Evolutionary conservation across 2,329 filamentous ascomycete species (phyloP).

Genomic region (Paecilomyces sp.): DNA sequence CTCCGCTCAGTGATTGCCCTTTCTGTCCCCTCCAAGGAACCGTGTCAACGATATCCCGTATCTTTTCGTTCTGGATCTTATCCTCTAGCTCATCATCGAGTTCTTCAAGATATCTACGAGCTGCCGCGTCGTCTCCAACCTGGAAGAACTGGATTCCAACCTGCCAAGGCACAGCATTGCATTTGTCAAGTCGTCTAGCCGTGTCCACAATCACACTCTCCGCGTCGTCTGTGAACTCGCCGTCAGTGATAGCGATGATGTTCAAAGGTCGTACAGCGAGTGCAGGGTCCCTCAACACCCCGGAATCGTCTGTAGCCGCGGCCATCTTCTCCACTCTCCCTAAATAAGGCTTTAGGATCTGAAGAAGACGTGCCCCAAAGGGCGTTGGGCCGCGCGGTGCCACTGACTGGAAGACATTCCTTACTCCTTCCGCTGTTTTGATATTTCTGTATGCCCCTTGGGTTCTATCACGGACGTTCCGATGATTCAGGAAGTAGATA

Average conservation of each 20-base stretch:
- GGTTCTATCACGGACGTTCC: constrained; percentile 29
- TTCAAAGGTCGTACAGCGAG: constrained; percentile 67
- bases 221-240: constrained; percentile 70
- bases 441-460: constrained; percentile 60
- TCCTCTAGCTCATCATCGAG: constrained; percentile 68
- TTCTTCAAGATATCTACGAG: constrained; percentile 57
- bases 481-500: constrained; percentile 80
- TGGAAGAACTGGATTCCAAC: constrained; percentile 95
- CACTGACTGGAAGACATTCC: constrained; percentile 63
- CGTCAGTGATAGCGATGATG: constrained; percentile 90
- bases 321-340: constrained; percentile 41
- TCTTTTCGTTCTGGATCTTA: constrained; percentile 33
- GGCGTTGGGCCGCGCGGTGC: constrained; percentile 62
- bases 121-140: constrained; percentile 66
- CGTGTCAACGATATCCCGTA: constrained; percentile 89
- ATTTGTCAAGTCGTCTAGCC: constrained; percentile 57
- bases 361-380: constrained; percentile 63
- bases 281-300: constrained; percentile 12
- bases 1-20: constrained; percentile 51
- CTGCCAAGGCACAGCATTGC: constrained; percentile 70
- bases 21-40: constrained; percentile 59
- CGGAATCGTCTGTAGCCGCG: constrained; percentile 29
- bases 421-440: constrained; percentile 50
- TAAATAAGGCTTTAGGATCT: constrained; percentile 70
- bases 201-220: constrained; percentile 60